Percentiles rank a stretch among this genome's conserved stretches.
These are phyloP conservation scores for Coleophoma crateriformis DNA, from an alignment of 2,329 filamentous ascomycete species.

Conservation along the genomic window DNA sequence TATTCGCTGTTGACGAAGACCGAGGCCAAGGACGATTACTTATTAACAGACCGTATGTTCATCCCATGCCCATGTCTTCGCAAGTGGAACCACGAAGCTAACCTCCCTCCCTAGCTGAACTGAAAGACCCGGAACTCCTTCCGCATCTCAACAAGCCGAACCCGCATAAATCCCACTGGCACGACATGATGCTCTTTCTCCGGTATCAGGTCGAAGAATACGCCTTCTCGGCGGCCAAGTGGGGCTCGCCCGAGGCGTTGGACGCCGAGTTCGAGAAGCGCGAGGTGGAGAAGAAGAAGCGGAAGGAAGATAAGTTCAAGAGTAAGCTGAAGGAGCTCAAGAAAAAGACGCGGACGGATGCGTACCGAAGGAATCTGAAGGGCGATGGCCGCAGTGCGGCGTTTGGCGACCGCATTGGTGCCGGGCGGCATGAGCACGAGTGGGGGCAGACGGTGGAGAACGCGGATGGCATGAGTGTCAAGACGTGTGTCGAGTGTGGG, in stretches of 20 bases:
- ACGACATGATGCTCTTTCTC: conserved; percentile 97
- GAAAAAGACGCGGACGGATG: conserved; percentile 87
- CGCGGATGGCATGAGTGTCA: conserved; percentile 69
- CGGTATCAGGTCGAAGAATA: conserved; percentile 94
- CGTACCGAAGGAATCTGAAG: conserved; percentile 68
- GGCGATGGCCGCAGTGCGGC: conserved; percentile 39
- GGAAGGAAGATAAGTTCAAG: conserved; percentile 90
- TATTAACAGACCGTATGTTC: conserved; percentile 77
- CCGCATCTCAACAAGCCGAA: conserved; percentile 88
- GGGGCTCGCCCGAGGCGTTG: conserved; percentile 79
- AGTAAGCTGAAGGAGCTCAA: conserved; percentile 85
- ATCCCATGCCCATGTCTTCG: neutral
- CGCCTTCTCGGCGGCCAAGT: conserved; percentile 73
- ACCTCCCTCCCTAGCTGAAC: conserved; percentile 56
- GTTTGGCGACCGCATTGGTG: conserved; percentile 74
- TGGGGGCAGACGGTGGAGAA: conserved; percentile 70
- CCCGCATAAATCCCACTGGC: conserved; percentile 92
- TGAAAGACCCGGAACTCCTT: conserved; percentile 81
- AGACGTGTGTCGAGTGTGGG: conserved; percentile 71
- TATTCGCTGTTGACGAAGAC: conserved; percentile 96
- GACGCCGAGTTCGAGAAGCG: conserved; percentile 84
- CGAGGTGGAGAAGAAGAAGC: conserved; percentile 71
- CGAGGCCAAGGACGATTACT: conserved; percentile 90
- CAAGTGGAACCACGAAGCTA: conserved; percentile 1
- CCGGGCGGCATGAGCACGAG: conserved; percentile 79